phyloP scores from a whole-genome alignment of 768 basidiomycete genomes.

The Amanita rubescens region DNA sequence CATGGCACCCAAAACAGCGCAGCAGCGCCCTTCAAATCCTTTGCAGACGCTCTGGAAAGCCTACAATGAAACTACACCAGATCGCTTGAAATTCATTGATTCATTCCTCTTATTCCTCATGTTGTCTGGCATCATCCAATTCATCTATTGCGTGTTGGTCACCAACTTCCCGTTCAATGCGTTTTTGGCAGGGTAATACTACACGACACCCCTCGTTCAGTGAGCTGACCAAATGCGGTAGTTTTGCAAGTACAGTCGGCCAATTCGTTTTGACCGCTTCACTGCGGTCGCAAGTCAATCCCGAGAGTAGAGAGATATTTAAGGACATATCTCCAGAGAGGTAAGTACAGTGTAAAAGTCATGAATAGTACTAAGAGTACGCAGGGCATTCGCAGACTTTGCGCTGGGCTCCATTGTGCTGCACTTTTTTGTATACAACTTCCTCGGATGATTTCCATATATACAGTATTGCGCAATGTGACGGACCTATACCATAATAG shows the following conservation, averaged over 20 bases:
- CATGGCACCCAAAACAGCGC: slow-evolving; percentile 30
- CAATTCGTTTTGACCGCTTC: slow-evolving; percentile 96
- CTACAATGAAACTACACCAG: slow-evolving; percentile 70
- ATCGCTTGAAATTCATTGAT: slow-evolving; percentile 91
- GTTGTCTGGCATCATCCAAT: slow-evolving; percentile 84
- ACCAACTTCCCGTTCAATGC: slow-evolving; percentile 97
- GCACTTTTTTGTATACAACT: slow-evolving; percentile 98
- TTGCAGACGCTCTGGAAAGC: slow-evolving; percentile 62
- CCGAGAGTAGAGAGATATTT: slow-evolving; percentile 74
- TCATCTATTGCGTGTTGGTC: slow-evolving; percentile 84
- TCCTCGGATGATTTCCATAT: slow-evolving; percentile 62
- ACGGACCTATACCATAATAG: not conserved
- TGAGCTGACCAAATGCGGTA: slow-evolving; percentile 23
- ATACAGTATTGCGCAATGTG: not conserved
- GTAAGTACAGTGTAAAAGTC: slow-evolving; percentile 32
- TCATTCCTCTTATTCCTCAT: slow-evolving; percentile 88
- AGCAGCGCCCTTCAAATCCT: slow-evolving; percentile 21
- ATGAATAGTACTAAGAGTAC: not conserved
- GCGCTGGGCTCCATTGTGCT: slow-evolving; percentile 90
- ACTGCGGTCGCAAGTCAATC: slow-evolving; percentile 87
- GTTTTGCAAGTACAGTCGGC: slow-evolving; percentile 89
- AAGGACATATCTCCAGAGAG: slow-evolving; percentile 90
- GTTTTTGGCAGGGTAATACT: slow-evolving; percentile 85
- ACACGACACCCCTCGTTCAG: not conserved
- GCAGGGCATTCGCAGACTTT: slow-evolving; percentile 96